Percentiles rank a stretch among this genome's conserved stretches.
Conservation (phyloP, 768 basidiomycete species). For the Suillus clintonianus region DNA sequence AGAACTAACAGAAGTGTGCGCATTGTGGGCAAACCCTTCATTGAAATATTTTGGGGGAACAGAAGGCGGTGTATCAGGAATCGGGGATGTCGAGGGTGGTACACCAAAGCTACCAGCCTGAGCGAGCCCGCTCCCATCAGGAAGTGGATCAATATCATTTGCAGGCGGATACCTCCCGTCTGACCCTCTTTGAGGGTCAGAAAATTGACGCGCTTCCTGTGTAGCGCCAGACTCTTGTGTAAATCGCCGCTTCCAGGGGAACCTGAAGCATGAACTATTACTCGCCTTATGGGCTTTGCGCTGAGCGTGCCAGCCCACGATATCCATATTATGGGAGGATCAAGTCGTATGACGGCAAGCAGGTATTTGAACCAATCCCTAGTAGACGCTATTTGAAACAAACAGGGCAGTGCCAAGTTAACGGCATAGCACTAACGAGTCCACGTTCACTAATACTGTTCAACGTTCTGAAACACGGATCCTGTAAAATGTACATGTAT, state of each 20-base stretch:
- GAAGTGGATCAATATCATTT: constrained; percentile 60
- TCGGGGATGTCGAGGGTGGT: constrained; percentile 31
- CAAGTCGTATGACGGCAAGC: no score
- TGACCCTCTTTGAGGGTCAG: constrained; percentile 39
- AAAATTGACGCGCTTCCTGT: constrained; percentile 33
- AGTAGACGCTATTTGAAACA: neutral
- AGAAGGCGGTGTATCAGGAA: constrained; percentile 45
- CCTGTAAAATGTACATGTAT: neutral
- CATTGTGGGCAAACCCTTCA: constrained; percentile 27
- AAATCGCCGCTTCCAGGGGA: neutral
- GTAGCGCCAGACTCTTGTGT: constrained; percentile 4
- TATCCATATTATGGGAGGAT: constrained; percentile 56
- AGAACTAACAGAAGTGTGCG: constrained; percentile 1
- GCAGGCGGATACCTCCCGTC: constrained; percentile 56
- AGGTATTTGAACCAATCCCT: no score
- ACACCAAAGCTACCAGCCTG: constrained; percentile 49
- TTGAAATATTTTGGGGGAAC: constrained; percentile 43
- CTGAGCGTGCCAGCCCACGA: constrained; percentile 73
- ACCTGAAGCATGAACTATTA: neutral
- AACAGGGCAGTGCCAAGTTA: neutral
- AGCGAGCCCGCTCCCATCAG: constrained; percentile 51
- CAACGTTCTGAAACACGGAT: no score
- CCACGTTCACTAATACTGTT: neutral
- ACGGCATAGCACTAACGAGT: neutral
- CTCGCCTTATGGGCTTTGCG: constrained; percentile 60